These are phyloP conservation scores for Tritrichomonas musculus DNA, from an alignment of 208 protist genomes.

Conservation along the genomic window DNA sequence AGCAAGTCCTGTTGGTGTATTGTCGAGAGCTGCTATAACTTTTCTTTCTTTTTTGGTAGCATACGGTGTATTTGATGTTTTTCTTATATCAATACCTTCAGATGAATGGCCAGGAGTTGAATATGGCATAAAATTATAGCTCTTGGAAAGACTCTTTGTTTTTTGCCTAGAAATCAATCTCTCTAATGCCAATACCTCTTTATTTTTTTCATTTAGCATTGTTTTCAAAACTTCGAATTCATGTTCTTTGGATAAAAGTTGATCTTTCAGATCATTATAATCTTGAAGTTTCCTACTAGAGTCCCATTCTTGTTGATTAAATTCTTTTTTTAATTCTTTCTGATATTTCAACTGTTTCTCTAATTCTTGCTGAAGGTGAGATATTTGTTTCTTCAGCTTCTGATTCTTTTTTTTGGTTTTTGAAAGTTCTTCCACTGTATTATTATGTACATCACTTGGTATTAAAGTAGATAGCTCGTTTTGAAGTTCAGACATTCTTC, in stretches of 20 bases:
- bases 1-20: too few relatives aligned
- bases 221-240: not conserved
- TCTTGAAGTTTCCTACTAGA: not conserved
- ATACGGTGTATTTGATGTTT: too few relatives aligned
- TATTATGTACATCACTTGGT: not conserved
- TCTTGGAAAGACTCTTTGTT: too few relatives aligned
- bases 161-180: not conserved
- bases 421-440: not conserved
- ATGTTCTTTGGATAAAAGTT: not conserved
- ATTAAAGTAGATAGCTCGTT: not conserved
- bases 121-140: too few relatives aligned
- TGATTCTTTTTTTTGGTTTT: not conserved
- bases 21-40: too few relatives aligned
- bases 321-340: not conserved
- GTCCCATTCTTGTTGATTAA: not conserved
- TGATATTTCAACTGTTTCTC: not conserved
- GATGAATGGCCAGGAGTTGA: too few relatives aligned
- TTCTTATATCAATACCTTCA: too few relatives aligned
- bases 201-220: not conserved
- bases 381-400: not conserved
- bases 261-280: not conserved
- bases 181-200: conserved; percentile 21
- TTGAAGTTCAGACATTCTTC: not conserved
- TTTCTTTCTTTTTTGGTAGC: too few relatives aligned
- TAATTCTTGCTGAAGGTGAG: not conserved